These are phyloP conservation scores for Rhynchospora tenuis DNA, from an alignment of 176 grass and related monocot species.

Conservation along the genomic window DNA sequence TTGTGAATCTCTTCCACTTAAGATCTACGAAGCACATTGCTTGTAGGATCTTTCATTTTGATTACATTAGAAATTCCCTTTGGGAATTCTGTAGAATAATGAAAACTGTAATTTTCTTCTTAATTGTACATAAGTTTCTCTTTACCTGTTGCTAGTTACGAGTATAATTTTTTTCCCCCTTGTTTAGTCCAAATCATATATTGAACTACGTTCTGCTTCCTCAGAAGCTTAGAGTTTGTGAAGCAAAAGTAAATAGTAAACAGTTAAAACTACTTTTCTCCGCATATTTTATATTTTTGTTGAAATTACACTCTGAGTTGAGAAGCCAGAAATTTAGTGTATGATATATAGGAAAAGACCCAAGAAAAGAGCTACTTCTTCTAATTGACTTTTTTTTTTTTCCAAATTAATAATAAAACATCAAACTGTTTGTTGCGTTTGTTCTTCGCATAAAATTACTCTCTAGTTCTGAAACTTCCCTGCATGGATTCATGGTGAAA, in stretches of 20 bases:
- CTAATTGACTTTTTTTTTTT: too few species aligned
- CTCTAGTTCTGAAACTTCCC: too few species aligned
- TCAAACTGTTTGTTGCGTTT: too few species aligned
- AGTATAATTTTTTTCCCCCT: neutral
- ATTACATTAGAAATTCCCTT: neutral
- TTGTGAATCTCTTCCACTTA: conserved; percentile 8
- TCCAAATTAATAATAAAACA: too few species aligned
- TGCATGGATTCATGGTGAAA: too few species aligned
- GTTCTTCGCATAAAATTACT: too few species aligned
- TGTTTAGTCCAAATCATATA: neutral
- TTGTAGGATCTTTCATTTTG: neutral
- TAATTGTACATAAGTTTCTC: neutral
- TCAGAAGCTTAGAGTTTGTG: too few species aligned
- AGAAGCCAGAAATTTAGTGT: neutral
- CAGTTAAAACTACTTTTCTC: neutral
- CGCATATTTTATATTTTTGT: too few species aligned
- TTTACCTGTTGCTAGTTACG: neutral
- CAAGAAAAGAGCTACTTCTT: too few species aligned
- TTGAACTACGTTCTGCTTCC: neutral
- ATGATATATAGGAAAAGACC: neutral
- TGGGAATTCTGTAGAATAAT: neutral
- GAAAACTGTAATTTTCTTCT: neutral
- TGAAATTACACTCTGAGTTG: neutral
- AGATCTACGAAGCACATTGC: neutral
- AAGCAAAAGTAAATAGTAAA: neutral